Evolutionary conservation across 352 stramenopile genomes (phyloP), one percentile per base, ranked within the genome.

Genomic region (Phytophthora cactorum): DNA sequence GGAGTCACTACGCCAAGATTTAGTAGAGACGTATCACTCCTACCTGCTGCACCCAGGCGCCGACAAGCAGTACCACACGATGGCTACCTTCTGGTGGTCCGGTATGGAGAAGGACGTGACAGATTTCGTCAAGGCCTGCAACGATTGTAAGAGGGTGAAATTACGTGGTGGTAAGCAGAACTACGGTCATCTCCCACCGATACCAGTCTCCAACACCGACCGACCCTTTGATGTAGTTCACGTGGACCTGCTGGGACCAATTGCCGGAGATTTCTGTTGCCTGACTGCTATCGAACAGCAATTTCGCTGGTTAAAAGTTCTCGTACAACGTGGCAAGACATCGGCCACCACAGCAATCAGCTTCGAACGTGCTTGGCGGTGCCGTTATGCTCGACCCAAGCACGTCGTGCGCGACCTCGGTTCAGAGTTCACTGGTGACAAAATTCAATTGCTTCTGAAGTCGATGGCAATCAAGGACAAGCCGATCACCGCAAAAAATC

Each of bases 241-340:
- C 22, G 52, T 67, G 0, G 51, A 67, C 14, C 59, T 67, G 1
- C 5, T 67, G 3, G 51, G 59, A 1, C 51, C 51, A 39, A 25
- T 56, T 9, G 11, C 14, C 10, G 39, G 22, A 2, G 17, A 60
- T 25, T 50, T 36, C 22, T 67, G 56, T 17, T 54, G 59, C 9
- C 3, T 67, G 9, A 67, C 59, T 25, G 32, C 5, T 1, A 60
- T 67, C 11, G 59, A 67, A 11, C 51, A 27, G 1, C 41, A 54
- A 62, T 52, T 57, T 46, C 52, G 60, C 10, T 68, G 60, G 60
- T 15, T 68, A 1, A 46, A 63, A 41, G 34, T 68, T 2, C 41
- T 58, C 2, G 28, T 63, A 3, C 62, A 69, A 28, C 32, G 14
- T 3, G 39, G 39, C 0, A 43, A 47, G 9, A 36, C 7, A 12